Evolutionary conservation across 1,139 yeast species (phyloP).

Genomic region (Taphrina deformans): DNA sequence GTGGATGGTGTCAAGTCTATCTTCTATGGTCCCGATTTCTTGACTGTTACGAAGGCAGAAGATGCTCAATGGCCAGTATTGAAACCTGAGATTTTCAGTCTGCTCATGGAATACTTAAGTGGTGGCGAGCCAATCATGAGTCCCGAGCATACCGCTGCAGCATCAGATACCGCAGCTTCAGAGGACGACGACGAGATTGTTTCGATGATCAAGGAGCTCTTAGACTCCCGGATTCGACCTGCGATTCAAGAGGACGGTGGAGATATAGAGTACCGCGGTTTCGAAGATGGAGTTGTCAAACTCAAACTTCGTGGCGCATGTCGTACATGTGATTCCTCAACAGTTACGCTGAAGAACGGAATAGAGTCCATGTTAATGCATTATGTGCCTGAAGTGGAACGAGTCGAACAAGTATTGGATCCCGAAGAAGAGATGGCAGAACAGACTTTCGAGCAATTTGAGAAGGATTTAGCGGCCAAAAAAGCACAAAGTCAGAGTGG

Average conservation of each 20-base stretch:
- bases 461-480: slow-evolving; percentile 45
- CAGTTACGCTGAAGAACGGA: slow-evolving; percentile 76
- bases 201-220: slow-evolving; percentile 86
- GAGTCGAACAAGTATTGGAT: slow-evolving; percentile 67
- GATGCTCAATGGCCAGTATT: slow-evolving; percentile 67
- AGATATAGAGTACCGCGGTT: slow-evolving; percentile 61
- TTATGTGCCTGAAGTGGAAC: slow-evolving; percentile 77
- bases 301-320: slow-evolving; percentile 81
- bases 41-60: slow-evolving; percentile 74
- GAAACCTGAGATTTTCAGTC: slow-evolving; percentile 84
- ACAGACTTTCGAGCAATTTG: slow-evolving; percentile 70
- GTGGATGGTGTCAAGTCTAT: slow-evolving; percentile 72
- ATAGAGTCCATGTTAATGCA: slow-evolving; percentile 82
- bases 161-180: slow-evolving; percentile 51
- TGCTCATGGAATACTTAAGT: slow-evolving; percentile 78
- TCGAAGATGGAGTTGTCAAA: slow-evolving; percentile 63
- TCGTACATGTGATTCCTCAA: slow-evolving; percentile 72
- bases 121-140: slow-evolving; percentile 67
- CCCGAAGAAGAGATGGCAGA: slow-evolving; percentile 63
- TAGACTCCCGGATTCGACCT: slow-evolving; percentile 91
- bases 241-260: slow-evolving; percentile 76
- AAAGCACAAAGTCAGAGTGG: slow-evolving; percentile 19
- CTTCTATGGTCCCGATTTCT: slow-evolving; percentile 84
- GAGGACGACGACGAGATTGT: slow-evolving; percentile 78
- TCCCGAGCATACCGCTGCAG: slow-evolving; percentile 55